Conservation (phyloP, 2,329 filamentous ascomycete species). For the Aspergillus fijiensis region DNA sequence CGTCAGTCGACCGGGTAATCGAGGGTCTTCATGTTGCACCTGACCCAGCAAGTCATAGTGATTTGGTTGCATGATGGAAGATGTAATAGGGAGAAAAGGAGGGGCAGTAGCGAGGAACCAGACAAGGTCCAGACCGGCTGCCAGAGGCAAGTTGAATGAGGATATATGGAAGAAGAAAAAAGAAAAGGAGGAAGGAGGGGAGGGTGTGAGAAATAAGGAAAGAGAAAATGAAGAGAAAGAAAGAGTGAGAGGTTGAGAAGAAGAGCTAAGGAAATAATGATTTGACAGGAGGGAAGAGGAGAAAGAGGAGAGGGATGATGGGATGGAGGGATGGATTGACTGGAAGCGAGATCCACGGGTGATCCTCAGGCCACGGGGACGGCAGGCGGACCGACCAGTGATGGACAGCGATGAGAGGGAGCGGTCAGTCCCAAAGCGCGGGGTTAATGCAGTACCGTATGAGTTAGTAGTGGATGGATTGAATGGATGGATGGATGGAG, state of each 20-base stretch:
- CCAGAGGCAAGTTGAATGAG: not conserved
- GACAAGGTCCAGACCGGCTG: not conserved
- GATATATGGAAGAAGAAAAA: not conserved
- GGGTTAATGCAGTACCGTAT: not conserved
- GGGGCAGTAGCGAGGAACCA: slow-evolving; percentile 1
- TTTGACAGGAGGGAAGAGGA: slow-evolving; percentile 4
- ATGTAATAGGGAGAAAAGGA: not conserved
- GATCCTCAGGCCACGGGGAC: slow-evolving; percentile 6
- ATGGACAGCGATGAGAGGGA: not conserved
- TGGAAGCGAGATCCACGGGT: not conserved
- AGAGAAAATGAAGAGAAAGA: not conserved
- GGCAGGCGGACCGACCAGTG: slow-evolving; percentile 6
- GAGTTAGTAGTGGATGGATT: no score
- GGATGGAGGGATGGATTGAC: no score
- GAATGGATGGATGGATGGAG: no score
- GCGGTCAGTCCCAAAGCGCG: slow-evolving; percentile 4
- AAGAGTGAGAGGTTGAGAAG: not conserved
- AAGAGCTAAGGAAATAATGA: not conserved
- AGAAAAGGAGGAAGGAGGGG: not conserved
- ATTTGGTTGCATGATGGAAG: slow-evolving; percentile 39
- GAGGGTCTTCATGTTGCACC: slow-evolving; percentile 31
- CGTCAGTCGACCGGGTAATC: slow-evolving; percentile 33
- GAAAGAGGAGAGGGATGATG: not conserved
- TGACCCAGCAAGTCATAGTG: slow-evolving; percentile 41
- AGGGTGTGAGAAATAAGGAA: not conserved